phyloP scores from a whole-genome alignment of 179 eudicot species.

The Heliamphora pulchella region DNA sequence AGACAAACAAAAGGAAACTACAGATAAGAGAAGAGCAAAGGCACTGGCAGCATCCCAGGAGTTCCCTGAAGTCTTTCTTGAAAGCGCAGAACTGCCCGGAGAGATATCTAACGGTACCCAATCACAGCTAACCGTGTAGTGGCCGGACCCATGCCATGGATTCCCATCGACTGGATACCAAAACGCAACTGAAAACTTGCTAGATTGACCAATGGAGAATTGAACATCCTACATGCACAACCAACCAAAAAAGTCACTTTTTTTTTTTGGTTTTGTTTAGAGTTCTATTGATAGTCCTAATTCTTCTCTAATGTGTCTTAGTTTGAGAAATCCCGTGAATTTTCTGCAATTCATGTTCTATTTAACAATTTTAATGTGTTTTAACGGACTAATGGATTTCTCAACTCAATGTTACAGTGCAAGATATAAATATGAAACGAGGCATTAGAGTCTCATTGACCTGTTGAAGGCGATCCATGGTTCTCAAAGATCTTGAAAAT shows the following conservation, averaged over 20 bases:
- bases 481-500: constrained; percentile 80
- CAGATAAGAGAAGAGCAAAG: constrained; percentile 66
- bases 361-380: background rate
- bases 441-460: constrained; percentile 21
- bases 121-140: constrained; percentile 67
- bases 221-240: constrained; percentile 57
- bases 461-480: constrained; percentile 94
- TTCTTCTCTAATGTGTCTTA: too few species aligned
- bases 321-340: background rate
- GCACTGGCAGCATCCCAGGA: constrained; percentile 68
- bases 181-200: constrained; percentile 80
- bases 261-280: too few species aligned
- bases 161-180: constrained; percentile 87
- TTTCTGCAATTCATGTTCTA: background rate
- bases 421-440: background rate
- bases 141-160: constrained; percentile 75
- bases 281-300: too few species aligned
- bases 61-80: constrained; percentile 26
- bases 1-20: constrained; percentile 57
- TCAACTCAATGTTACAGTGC: constrained; percentile 7
- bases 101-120: constrained; percentile 57
- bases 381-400: too few species aligned
- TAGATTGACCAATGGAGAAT: constrained; percentile 65
- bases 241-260: background rate
- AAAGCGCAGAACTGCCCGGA: constrained; percentile 16